Evolutionary conservation across 257 asterid species (phyloP).

Genomic region (Capsicum baccatum): DNA sequence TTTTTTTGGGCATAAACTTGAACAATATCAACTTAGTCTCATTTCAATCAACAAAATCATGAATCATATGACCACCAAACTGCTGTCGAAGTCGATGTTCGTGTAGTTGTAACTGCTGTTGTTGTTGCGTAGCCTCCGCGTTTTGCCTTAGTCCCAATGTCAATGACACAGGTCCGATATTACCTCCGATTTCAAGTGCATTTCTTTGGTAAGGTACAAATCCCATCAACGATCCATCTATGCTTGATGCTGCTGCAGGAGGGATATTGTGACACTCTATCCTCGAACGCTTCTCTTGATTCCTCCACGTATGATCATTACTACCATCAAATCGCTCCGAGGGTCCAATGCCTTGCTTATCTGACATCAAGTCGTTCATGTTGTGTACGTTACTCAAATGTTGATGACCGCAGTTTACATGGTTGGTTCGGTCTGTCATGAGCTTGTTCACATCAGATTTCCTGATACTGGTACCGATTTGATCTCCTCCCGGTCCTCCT

Average conservation of each 20-base stretch:
- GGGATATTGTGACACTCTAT: constrained; percentile 46
- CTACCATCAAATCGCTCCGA: constrained; percentile 28
- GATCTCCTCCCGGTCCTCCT: constrained; percentile 39
- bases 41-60: constrained; percentile 44
- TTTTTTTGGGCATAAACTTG: not conserved
- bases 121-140: constrained; percentile 51
- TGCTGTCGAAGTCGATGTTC: constrained; percentile 43
- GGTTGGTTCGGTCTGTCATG: not conserved
- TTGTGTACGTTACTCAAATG: constrained; percentile 31
- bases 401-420: constrained; percentile 35
- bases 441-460: constrained; percentile 24
- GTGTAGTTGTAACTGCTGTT: constrained; percentile 38
- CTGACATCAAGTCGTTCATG: constrained; percentile 27
- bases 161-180: constrained; percentile 67
- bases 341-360: constrained; percentile 38
- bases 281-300: constrained; percentile 61
- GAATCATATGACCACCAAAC: constrained; percentile 42
- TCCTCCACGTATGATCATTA: constrained; percentile 47
- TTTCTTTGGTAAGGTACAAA: constrained; percentile 50
- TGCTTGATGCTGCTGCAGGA: constrained; percentile 23
- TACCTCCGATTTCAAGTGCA: constrained; percentile 56
- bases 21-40: not conserved
- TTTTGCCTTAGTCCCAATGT: constrained; percentile 73
- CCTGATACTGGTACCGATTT: constrained; percentile 22
- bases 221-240: constrained; percentile 56